Evolutionary conservation across 768 basidiomycete genomes (phyloP).

Genomic region (Russula griseocarnosa): DNA sequence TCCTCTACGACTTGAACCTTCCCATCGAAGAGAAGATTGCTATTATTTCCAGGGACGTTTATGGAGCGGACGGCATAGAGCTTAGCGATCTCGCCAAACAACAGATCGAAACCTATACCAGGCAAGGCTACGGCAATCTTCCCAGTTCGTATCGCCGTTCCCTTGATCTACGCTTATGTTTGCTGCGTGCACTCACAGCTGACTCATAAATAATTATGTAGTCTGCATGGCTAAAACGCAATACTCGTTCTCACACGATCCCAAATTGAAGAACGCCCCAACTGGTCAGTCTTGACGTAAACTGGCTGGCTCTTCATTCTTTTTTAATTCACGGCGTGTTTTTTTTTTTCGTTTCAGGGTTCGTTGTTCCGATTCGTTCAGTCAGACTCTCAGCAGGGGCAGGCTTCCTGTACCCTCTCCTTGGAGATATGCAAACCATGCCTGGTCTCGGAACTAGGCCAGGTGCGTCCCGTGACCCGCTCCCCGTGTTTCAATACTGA

Average conservation of each 20-base stretch:
- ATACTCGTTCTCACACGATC: slow-evolving; percentile 95
- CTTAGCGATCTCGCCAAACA: slow-evolving; percentile 79
- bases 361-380: slow-evolving; percentile 86
- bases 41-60: slow-evolving; percentile 85
- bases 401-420: slow-evolving; percentile 91
- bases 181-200: neutral
- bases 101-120: slow-evolving; percentile 88
- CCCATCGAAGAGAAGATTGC: slow-evolving; percentile 86
- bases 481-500: slow-evolving; percentile 8
- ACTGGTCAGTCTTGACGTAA: slow-evolving; percentile 46
- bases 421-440: slow-evolving; percentile 99
- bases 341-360: slow-evolving; percentile 48
- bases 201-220: slow-evolving; percentile 32
- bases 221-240: slow-evolving; percentile 99
- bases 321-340: too few species aligned
- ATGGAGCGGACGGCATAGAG: slow-evolving; percentile 88
- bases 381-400: slow-evolving; percentile 89
- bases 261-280: slow-evolving; percentile 85
- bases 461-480: slow-evolving; percentile 41
- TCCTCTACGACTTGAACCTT: slow-evolving; percentile 83
- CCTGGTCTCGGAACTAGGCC: slow-evolving; percentile 92
- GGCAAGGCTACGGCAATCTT: slow-evolving; percentile 76
- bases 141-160: slow-evolving; percentile 53
- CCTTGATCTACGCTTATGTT: neutral
- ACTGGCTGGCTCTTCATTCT: slow-evolving; percentile 7